phyloP scores from a whole-genome alignment of 228 moss, liverwort and hornwort genomes.

The Sphagnum magellanicum region DNA sequence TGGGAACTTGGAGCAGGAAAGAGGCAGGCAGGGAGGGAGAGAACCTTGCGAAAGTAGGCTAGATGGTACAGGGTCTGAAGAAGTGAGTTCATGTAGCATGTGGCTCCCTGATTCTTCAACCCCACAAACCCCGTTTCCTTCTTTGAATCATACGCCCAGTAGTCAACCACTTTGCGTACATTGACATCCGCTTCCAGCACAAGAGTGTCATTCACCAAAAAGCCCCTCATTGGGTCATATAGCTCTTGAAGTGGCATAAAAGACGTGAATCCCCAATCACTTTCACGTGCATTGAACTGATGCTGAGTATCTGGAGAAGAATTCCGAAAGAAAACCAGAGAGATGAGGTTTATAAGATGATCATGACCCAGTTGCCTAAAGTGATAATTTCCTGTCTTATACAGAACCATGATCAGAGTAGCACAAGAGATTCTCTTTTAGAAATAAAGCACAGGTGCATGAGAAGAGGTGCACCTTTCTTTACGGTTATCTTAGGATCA shows the following conservation, averaged over 20 bases:
- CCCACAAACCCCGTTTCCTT: slow-evolving; percentile 63
- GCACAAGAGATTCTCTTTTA: not conserved
- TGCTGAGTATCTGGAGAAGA: slow-evolving; percentile 51
- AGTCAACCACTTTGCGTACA: slow-evolving; percentile 57
- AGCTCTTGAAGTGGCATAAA: slow-evolving; percentile 58
- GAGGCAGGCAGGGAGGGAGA: not conserved
- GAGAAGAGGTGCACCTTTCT: slow-evolving; percentile 34
- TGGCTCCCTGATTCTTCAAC: slow-evolving; percentile 63
- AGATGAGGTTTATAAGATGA: too few relatives aligned
- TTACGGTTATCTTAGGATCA: slow-evolving; percentile 50
- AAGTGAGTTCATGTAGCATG: slow-evolving; percentile 66
- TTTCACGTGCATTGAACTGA: slow-evolving; percentile 57
- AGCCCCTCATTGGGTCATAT: slow-evolving; percentile 55
- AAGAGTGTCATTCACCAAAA: slow-evolving; percentile 55
- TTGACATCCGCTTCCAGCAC: slow-evolving; percentile 59
- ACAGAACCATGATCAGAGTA: not conserved
- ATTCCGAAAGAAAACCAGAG: too few relatives aligned
- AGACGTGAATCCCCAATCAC: slow-evolving; percentile 63
- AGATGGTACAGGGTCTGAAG: slow-evolving; percentile 62
- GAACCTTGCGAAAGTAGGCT: slow-evolving; percentile 52
- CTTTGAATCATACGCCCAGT: slow-evolving; percentile 66
- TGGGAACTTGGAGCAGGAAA: not conserved
- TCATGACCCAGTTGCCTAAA: too few relatives aligned
- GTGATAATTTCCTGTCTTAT: not conserved
- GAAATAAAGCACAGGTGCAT: not conserved